Evolutionary conservation across 1,284 basidiomycete genomes (phyloP).

Genomic region (Pseudozyma pruni): DNA sequence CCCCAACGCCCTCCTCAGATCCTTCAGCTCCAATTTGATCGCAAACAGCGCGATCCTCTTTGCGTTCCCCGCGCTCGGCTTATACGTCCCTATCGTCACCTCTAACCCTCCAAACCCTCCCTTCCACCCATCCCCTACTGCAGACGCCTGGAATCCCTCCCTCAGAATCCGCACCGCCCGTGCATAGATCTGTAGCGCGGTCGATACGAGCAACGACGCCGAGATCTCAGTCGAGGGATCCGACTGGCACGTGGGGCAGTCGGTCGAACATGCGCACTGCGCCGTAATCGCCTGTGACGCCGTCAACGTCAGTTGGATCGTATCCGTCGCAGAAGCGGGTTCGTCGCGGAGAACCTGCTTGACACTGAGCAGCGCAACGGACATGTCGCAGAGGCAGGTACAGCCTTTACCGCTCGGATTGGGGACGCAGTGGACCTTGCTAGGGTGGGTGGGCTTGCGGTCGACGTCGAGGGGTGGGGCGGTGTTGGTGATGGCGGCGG

Average conservation of each 20-base stretch:
- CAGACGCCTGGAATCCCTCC: constrained; percentile 51
- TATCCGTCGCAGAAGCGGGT: constrained; percentile 28
- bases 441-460: constrained; percentile 23
- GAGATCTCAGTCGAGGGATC: constrained; percentile 56
- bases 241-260: constrained; percentile 64
- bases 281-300: constrained; percentile 61
- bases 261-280: constrained; percentile 63
- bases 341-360: constrained; percentile 45
- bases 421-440: constrained; percentile 66
- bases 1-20: constrained; percentile 60
- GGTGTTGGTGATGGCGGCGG: constrained; percentile 10
- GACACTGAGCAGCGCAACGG: constrained; percentile 59
- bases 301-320: constrained; percentile 61
- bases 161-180: constrained; percentile 60
- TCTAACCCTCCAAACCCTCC: constrained; percentile 48
- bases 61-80: constrained; percentile 54
- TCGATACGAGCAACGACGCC: constrained; percentile 60
- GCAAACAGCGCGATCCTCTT: constrained; percentile 65
- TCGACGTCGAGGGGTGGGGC: constrained; percentile 5
- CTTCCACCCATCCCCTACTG: neutral
- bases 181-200: constrained; percentile 66
- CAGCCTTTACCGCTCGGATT: constrained; percentile 64
- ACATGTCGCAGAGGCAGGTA: constrained; percentile 63
- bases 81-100: constrained; percentile 62
- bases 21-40: constrained; percentile 64